These are phyloP conservation scores for Metarhizium guizhouense DNA, from an alignment of 2,329 filamentous ascomycete species.

Conservation along the genomic window DNA sequence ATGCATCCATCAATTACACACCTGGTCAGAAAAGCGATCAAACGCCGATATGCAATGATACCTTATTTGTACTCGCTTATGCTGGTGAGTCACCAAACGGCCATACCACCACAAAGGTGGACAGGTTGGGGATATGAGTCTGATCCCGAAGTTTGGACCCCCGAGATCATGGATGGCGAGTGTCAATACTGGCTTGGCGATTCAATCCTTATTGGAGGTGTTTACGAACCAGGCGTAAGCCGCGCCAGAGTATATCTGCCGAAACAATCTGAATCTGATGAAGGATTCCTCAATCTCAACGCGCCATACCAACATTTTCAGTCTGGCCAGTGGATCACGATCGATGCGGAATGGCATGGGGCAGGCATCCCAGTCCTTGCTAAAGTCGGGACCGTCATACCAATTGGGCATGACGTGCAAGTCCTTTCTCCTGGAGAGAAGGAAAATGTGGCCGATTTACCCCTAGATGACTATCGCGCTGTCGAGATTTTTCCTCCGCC, in stretches of 20 bases:
- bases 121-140: slow-evolving; percentile 63
- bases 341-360: slow-evolving; percentile 33
- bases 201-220: slow-evolving; percentile 54
- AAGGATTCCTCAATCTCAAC: slow-evolving; percentile 55
- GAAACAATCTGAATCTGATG: slow-evolving; percentile 27
- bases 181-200: slow-evolving; percentile 70
- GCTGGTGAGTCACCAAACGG: slow-evolving; percentile 51
- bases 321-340: slow-evolving; percentile 29
- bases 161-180: slow-evolving; percentile 50
- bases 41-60: slow-evolving; percentile 61
- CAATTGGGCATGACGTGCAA: slow-evolving; percentile 28
- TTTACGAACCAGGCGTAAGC: slow-evolving; percentile 51
- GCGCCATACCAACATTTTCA: slow-evolving; percentile 48
- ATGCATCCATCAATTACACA: slow-evolving; percentile 63
- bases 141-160: slow-evolving; percentile 57
- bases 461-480: slow-evolving; percentile 31
- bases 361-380: slow-evolving; percentile 30
- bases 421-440: slow-evolving; percentile 25
- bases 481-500: slow-evolving; percentile 34
- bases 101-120: slow-evolving; percentile 60
- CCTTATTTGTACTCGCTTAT: slow-evolving; percentile 62
- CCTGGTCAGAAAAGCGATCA: slow-evolving; percentile 55
- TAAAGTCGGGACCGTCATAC: slow-evolving; percentile 29
- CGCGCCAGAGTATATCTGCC: slow-evolving; percentile 54
- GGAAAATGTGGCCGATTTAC: slow-evolving; percentile 28